These are phyloP conservation scores for Nannochloris sp. DNA, from an alignment of 139 green algal genomes.

Conservation along the genomic window DNA sequence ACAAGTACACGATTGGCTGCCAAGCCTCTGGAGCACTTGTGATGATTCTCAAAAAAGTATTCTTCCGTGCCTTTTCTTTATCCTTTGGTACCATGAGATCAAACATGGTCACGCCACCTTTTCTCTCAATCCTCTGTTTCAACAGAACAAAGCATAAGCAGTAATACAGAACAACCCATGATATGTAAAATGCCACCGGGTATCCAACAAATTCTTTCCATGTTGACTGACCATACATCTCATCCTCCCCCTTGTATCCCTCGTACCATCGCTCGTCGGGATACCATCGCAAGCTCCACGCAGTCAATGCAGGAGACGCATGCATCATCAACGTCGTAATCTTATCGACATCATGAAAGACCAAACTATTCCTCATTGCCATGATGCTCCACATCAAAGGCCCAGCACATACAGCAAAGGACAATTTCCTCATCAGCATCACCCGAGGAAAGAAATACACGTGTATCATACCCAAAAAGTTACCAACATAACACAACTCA, in stretches of 20 bases:
- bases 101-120: slow-evolving; percentile 49
- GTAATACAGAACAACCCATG: slow-evolving; percentile 55
- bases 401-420: slow-evolving; percentile 60
- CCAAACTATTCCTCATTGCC: slow-evolving; percentile 66
- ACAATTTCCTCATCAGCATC: slow-evolving; percentile 45
- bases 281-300: slow-evolving; percentile 47
- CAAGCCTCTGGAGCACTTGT: slow-evolving; percentile 3
- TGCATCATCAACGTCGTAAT: slow-evolving; percentile 34
- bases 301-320: slow-evolving; percentile 12
- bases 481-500: slow-evolving; percentile 65
- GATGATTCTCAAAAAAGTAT: slow-evolving; percentile 11
- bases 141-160: slow-evolving; percentile 52
- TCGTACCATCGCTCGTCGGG: slow-evolving; percentile 22
- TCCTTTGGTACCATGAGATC: slow-evolving; percentile 18
- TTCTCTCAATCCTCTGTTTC: slow-evolving; percentile 35
- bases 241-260: slow-evolving; percentile 3
- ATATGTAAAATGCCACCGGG: slow-evolving; percentile 42
- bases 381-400: slow-evolving; percentile 57
- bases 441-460: slow-evolving; percentile 46
- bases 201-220: slow-evolving; percentile 36
- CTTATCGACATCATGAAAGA: slow-evolving; percentile 75
- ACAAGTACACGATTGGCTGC: slow-evolving; percentile 21
- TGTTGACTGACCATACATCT: slow-evolving; percentile 7
- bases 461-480: slow-evolving; percentile 56
- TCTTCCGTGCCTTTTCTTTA: slow-evolving; percentile 8